Evolutionary conservation across 306 rosid genomes (phyloP), one percentile per base, ranked within the genome.

Genomic region (Malus sylvestris): DNA sequence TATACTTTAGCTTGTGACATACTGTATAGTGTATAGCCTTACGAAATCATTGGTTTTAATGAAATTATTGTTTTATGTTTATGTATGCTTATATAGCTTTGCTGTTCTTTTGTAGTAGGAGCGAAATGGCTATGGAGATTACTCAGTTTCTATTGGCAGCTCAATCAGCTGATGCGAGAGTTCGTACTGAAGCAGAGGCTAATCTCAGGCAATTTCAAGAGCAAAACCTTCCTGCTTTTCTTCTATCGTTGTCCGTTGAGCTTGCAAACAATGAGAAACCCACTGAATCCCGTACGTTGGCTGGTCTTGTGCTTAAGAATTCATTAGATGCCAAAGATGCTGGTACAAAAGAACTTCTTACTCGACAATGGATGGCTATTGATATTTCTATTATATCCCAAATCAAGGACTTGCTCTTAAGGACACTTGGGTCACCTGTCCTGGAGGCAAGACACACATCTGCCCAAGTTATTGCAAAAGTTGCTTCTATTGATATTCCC

Each of bases 281-380:
- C 44, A 68, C 68, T 4, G 85, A 82, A 63, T 82, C 85, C 64
- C 85, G 85, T 25, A 73, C 73, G 44, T 74, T 82, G 69, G 82
- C 85, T 35, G 85, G 85, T 73, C 72, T 82, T 61, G 75, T 82
- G 42, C 76, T 82, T n/a, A 82, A 82, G 85, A 82, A 82, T 75
- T 82, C 82, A 22, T 32, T 82, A 53, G 85, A 82, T 40, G 81
- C 85, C 60, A 82, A 82, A 78, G 85, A 82, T 82, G 71, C 82
- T 67, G 79, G 30, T 73, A 82, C 75, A 68, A 82, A 73, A 66
- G 85, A 82, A 22, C 29, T n/a, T 49, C 85, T 82, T 68, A 81
- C 61, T 30, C 70, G 70, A 18, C 78, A 82, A 68, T 82, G 85
- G 85, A 73, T 82, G 82, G 33, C 59, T 60, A 64, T 77, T 73